Evolutionary conservation across 1,284 basidiomycete genomes (phyloP), one percentile per base, ranked within the genome.

Genomic region (Rhizoctonia solani): DNA sequence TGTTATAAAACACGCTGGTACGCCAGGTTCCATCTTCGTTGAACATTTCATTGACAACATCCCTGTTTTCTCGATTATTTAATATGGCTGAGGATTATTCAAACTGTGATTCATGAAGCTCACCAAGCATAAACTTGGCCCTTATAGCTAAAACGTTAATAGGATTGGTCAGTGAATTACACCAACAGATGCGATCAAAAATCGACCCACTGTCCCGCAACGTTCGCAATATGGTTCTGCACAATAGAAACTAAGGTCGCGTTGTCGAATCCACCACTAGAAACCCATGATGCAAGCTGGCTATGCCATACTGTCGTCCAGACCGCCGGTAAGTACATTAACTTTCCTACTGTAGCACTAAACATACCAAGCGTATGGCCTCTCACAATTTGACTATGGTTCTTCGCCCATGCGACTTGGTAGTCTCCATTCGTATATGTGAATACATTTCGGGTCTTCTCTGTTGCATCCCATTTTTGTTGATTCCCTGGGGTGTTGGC

Each of bases 1-100:
- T 79, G 71, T 79, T 77, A 75, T 78, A 81, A 76, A 82, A 84
- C n/a, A 83, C 79, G 54, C 77, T 76, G n/a, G 70, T 66, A 42
- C 83, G 78, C 73, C 79, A 82, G 3, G 81, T 83, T 4, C 71
- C 77, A 74, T 77, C 55, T 29, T 58, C 55, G 19, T 58, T 72
- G 68, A 70, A 72, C 16, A 67, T 56, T 49, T 72, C 71, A 49
- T 72, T 72, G 44, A 71, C 67, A 21, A 72, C 71, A 50, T 72
- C 71, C 71, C 71, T 71, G 23, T 46, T 37, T n/a, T n/a, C n/a
- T n/a, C n/a, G n/a, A n/a, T n/a, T n/a, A n/a, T n/a, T n/a, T n/a
- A n/a, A n/a, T n/a, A n/a, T n/a, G n/a, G n/a, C n/a, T n/a, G n/a
- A n/a, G 34, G 19, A 34, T 6, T n/a, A 53, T 21, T 19, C 4